Evolutionary conservation across 2,329 filamentous ascomycete species (phyloP).

Genomic region (Cladosporium sp.): DNA sequence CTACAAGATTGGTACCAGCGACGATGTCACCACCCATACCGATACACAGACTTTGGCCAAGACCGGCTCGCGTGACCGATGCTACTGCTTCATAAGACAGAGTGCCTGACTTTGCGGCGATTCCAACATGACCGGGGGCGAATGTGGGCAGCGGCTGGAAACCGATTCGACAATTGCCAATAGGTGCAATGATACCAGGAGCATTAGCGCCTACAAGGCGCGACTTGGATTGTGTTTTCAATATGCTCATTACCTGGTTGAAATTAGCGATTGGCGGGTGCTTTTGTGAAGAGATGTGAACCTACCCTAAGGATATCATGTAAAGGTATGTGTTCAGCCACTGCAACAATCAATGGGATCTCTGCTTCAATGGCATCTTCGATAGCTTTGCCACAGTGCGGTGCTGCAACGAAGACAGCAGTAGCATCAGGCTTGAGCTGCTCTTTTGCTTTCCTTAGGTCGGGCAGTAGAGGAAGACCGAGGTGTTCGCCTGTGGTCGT

Average conservation of each 20-base stretch:
- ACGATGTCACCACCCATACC: conserved; percentile 77
- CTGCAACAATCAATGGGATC: conserved; percentile 74
- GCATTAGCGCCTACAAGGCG: conserved; percentile 79
- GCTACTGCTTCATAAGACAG: conserved; percentile 79
- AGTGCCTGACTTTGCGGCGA: conserved; percentile 79
- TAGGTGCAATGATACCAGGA: conserved; percentile 75
- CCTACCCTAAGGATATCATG: conserved; percentile 72
- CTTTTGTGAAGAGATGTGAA: conserved; percentile 12
- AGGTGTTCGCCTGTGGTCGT: conserved; percentile 60
- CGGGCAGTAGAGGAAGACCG: conserved; percentile 70
- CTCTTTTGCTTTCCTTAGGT: conserved; percentile 68
- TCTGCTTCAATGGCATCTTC: conserved; percentile 80
- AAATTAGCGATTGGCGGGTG: background rate
- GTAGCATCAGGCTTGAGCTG: conserved; percentile 74
- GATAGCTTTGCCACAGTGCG: conserved; percentile 71
- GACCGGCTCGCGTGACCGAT: conserved; percentile 69
- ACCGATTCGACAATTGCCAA: conserved; percentile 69
- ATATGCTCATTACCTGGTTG: conserved; percentile 64
- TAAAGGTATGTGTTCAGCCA: conserved; percentile 77
- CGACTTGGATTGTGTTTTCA: conserved; percentile 70
- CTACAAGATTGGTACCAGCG: conserved; percentile 72
- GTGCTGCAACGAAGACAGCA: conserved; percentile 77
- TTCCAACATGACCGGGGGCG: conserved; percentile 67
- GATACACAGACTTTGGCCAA: conserved; percentile 76
- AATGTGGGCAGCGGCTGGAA: conserved; percentile 78